phyloP scores from a whole-genome alignment of 1,139 yeast species.

The Tardiomyces depauwii region DNA sequence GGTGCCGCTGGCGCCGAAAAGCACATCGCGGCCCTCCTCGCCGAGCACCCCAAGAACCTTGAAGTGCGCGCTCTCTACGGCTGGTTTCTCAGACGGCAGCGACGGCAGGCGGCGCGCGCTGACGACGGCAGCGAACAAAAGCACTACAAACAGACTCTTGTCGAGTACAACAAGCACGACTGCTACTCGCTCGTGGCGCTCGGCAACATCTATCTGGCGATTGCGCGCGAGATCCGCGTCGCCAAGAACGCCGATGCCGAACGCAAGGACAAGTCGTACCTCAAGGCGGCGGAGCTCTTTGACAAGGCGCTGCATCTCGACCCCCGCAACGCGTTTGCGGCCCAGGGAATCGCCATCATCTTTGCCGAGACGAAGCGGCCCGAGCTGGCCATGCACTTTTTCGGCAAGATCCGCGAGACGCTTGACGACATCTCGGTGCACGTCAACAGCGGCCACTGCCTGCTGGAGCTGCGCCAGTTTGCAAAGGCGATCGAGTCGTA shows the following conservation, averaged over 20 bases:
- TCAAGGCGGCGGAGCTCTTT: conserved; percentile 81
- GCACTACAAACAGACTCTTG: conserved; percentile 78
- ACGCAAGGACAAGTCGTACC: conserved; percentile 65
- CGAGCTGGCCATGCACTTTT: conserved; percentile 70
- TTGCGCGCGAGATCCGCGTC: conserved; percentile 68
- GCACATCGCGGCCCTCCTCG: conserved; percentile 45
- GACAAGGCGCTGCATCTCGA: conserved; percentile 82
- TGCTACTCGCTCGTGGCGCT: conserved; percentile 79
- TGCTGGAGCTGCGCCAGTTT: conserved; percentile 70
- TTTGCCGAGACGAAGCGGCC: conserved; percentile 79
- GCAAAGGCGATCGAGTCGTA: conserved; percentile 83
- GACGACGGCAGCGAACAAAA: conserved; percentile 51
- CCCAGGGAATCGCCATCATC: conserved; percentile 92
- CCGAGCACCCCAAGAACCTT: conserved; percentile 46
- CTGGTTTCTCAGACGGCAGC: conserved; percentile 63
- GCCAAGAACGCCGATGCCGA: conserved; percentile 41
- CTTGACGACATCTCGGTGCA: conserved; percentile 74
- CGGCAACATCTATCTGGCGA: conserved; percentile 74
- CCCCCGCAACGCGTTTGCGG: conserved; percentile 84
- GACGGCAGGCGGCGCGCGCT: conserved; percentile 29
- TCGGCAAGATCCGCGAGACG: conserved; percentile 85
- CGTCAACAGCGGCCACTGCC: conserved; percentile 81
- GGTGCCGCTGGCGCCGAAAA: conserved; percentile 33
- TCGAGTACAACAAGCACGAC: conserved; percentile 71
- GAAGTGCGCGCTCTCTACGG: conserved; percentile 88